Percentiles rank a stretch among this genome's conserved stretches.
These are phyloP conservation scores for Spathaspora hagerdaliae DNA, from an alignment of 805 yeast genomes.

Conservation along the genomic window DNA sequence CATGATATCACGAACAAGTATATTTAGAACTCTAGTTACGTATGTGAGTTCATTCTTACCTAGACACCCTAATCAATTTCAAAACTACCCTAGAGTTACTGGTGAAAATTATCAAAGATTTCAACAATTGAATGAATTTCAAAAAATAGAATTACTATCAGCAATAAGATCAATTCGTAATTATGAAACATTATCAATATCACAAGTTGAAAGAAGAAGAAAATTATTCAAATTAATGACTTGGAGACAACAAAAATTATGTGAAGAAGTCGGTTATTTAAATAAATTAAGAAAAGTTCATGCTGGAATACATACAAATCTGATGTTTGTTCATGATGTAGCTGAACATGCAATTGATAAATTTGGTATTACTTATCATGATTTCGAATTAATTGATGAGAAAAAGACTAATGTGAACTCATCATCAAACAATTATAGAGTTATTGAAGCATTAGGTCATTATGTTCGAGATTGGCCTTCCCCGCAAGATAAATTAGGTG, in stretches of 20 bases:
- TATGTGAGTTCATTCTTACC: neutral
- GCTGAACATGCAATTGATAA: slow-evolving; percentile 38
- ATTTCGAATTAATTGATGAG: slow-evolving; percentile 17
- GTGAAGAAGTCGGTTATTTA: slow-evolving; percentile 50
- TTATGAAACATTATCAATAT: slow-evolving; percentile 36
- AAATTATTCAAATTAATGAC: slow-evolving; percentile 44
- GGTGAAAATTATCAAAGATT: slow-evolving; percentile 8
- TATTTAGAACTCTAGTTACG: slow-evolving; percentile 14
- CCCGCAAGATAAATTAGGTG: neutral
- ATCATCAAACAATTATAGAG: slow-evolving; percentile 25
- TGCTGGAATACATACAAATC: slow-evolving; percentile 44
- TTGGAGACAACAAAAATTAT: slow-evolving; percentile 54
- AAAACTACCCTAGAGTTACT: neutral
- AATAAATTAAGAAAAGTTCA: slow-evolving; percentile 51
- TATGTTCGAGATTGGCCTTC: slow-evolving; percentile 73
- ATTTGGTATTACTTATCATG: slow-evolving; percentile 43
- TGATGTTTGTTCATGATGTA: slow-evolving; percentile 41
- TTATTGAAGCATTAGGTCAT: slow-evolving; percentile 71
- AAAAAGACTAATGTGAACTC: slow-evolving; percentile 2
- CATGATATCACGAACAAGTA: slow-evolving; percentile 26
- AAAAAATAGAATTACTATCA: slow-evolving; percentile 28
- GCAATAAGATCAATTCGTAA: slow-evolving; percentile 47
- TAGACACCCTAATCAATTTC: neutral
- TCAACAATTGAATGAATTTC: slow-evolving; percentile 14
- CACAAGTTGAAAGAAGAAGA: slow-evolving; percentile 44